These are phyloP conservation scores for Cyclocybe cylindracea DNA, from an alignment of 768 basidiomycete species.

Conservation along the genomic window DNA sequence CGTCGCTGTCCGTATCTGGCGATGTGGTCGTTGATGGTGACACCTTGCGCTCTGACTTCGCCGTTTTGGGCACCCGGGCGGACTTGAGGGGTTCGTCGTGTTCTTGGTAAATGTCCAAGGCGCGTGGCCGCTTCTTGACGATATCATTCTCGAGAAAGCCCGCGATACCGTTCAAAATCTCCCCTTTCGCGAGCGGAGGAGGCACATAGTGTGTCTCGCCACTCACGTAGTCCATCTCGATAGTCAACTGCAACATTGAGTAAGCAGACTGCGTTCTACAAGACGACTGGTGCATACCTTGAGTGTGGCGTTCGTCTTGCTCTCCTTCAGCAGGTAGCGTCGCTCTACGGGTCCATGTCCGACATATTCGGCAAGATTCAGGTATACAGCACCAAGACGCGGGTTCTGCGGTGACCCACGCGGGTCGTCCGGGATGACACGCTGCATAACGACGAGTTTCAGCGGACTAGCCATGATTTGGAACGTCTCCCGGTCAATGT, in stretches of 20 bases:
- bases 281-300: slow-evolving; percentile 45
- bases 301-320: slow-evolving; percentile 78
- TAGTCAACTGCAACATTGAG: slow-evolving; percentile 48
- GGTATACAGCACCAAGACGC: slow-evolving; percentile 61
- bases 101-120: slow-evolving; percentile 47
- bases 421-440: slow-evolving; percentile 58
- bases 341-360: slow-evolving; percentile 59
- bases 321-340: slow-evolving; percentile 67
- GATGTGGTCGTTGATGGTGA: background rate
- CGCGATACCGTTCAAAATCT: slow-evolving; percentile 69
- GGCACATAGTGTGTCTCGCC: slow-evolving; percentile 59
- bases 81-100: slow-evolving; percentile 29
- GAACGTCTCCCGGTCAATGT: slow-evolving; percentile 52
- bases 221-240: slow-evolving; percentile 52
- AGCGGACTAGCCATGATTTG: slow-evolving; percentile 61
- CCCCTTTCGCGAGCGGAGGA: slow-evolving; percentile 70
- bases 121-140: slow-evolving; percentile 50
- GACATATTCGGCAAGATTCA: slow-evolving; percentile 79
- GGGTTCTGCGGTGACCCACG: slow-evolving; percentile 54
- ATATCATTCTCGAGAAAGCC: slow-evolving; percentile 60
- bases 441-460: slow-evolving; percentile 66
- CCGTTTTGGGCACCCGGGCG: slow-evolving; percentile 15
- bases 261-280: background rate
- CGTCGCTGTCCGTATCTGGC: slow-evolving; percentile 12
- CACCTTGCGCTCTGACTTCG: slow-evolving; percentile 11